Base-by-base conservation (phyloP, 1,284 basidiomycete species). In the Marasmius tenuissimus region DNA sequence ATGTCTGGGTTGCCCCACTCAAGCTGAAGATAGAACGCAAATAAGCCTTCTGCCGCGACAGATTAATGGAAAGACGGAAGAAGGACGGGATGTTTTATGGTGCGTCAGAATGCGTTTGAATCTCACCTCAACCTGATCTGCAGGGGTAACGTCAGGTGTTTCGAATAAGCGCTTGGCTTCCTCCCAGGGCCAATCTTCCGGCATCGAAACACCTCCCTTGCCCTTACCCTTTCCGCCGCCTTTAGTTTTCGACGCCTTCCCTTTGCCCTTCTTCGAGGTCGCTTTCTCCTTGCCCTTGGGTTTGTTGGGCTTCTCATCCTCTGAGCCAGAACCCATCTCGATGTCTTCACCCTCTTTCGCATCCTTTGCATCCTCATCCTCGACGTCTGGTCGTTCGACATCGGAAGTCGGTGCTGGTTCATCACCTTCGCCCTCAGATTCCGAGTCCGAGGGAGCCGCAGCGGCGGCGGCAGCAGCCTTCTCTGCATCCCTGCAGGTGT, bases 121-220 rank as follows among this genome's bases (percentile, higher is more conserved):
- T n/a, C 52, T 18, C 66, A 96, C 94, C 76, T 97, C 93, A n/a
- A 98, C 73, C 67, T 97, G 84, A 54, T 91, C 87, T 1, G 93
- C 92, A 51, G 94, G 91, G 9, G 87, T 81, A 11, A 98, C 96
- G 65, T 97, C 94, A 2, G 97, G 97, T 47, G 89, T 85, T 73
- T 90, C 76, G 72, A 99, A 99, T 42, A 99, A 74, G 73, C 90
- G 84, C 75, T 96, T 95, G 34, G 97, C 97, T 66, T 95, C 92
- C 73, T 97, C 88, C 91, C 94, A 98, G 35, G 94, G 95, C 96
- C 96, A 99, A 63, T 95, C 87, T 57, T 97, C 96, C 0, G 97
- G 97, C 37, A 98, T 82, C 42, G 83, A 78, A 60, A 95, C 79
- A 1, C 93, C 93, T 4, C 89, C 91, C 63, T 87, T 90, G 34